Evolutionary conservation across 495 filamentous ascomycete genomes (phyloP), one percentile per base, ranked within the genome.

Genomic region (Penicillium lagena): DNA sequence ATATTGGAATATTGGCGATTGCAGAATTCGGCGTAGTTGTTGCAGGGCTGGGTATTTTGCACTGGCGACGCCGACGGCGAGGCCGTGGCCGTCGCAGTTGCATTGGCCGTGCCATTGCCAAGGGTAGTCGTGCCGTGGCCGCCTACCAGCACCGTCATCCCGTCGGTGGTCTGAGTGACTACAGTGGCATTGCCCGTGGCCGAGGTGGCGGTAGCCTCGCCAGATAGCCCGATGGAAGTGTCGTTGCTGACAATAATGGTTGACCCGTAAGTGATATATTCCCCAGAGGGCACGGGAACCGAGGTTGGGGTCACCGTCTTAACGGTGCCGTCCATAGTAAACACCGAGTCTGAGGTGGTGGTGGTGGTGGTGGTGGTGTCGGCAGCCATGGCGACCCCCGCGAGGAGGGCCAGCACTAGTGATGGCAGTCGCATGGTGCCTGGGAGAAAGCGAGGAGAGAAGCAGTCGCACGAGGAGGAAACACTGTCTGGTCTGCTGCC

Each of bases 21-120:
- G 66, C 91, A 97, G 55, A 95, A 81, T 57, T 94, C 87, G n/a
- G 80, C 66, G 53, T 91, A 87, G 60, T 79, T 77, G 62, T 97
- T 97, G 73, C 91, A 97, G 4, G 89, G 81, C 44, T 76, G 79
- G 1, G 82, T 87, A 54, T 88, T 88, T n/a, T 76, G 76, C 2
- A 76, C 77, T 1, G 77, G 66, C 12, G 63, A 55, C 0, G 77
- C 66, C 7, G 67, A 52, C 3, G 74, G 38, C 0, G 73, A 60
- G 7, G 60, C 54, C 1, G 70, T 50, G 29, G 65, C 45, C 13
- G 61, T 66, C 1, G 51, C 37, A 1, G 69, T 75, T 7, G 63
- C 59, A 57, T 66, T 72, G 37, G 58, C 55, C 57, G 58, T 60
- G 9, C 72, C 80, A 56, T 78, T 82, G 28, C 64, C 60, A 9